Base-by-base conservation (phyloP, 768 basidiomycete species). In the Roridomyces roridus region DNA sequence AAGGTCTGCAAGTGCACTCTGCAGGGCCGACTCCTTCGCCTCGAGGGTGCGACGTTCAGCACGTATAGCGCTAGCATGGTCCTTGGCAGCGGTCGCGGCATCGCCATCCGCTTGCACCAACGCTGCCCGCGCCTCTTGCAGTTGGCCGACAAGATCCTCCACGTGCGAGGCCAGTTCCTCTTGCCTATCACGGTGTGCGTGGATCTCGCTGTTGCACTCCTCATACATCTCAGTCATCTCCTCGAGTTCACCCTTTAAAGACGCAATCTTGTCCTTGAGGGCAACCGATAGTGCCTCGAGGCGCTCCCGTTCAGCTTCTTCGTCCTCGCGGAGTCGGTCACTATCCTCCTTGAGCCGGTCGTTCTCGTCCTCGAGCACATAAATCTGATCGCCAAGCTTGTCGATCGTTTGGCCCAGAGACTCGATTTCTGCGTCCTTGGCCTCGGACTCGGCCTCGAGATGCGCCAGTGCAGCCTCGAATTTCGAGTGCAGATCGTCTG, bases 341-440 rank as follows among this genome's bases (percentile, higher is more conserved):
- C 78, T 76, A 43, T 93, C 89, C 63, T 93, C 91, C 66, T 82
- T 85, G 46, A 90, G 69, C 26, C 84, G 79, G 59, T 96, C 93
- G 49, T 87, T 84, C 66, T 94, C 90, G 57, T 96, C 93, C 68
- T 98, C 96, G 1, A 96, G 82, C 40, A 85, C 76, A 70, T 91
- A 94, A 9, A 97, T 83, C 50, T 87, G 85, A 57, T 92, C 87
- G 6, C 92, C 85, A 41, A 96, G 83, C 56, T 82, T 85, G 67
- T 94, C 88, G 21, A 96, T 86, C 39, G 95, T 89, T 39, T 83
- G 76, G 62, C 90, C 91, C 37, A 91, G 78, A 17, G 79, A 77
- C 46, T 88, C 82, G 36, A 94, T 82, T 70, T 95, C 91, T 2
- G 75, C 82, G 46, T 95, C 93, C 72, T 92, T 92, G 64, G 87